Percentiles rank a stretch among this genome's conserved stretches.
phyloP scores from a whole-genome alignment of 768 basidiomycete species.

The Exidia glandulosa region DNA sequence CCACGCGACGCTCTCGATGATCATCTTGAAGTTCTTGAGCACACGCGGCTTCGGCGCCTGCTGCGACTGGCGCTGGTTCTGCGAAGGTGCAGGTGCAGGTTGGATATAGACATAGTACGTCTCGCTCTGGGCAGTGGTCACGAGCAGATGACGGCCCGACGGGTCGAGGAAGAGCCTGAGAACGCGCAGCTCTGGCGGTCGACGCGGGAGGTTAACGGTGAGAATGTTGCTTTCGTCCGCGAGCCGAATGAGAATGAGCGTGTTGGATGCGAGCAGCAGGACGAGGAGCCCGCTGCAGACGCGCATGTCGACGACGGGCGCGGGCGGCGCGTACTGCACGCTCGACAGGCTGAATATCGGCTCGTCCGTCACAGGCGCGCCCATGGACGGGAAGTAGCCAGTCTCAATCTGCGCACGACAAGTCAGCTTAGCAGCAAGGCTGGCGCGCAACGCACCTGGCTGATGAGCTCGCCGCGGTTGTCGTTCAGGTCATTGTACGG shows the following conservation, averaged over 20 bases:
- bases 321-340: conserved; percentile 83
- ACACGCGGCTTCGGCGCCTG: conserved; percentile 60
- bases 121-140: conserved; percentile 81
- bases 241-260: conserved; percentile 82
- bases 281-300: conserved; percentile 81
- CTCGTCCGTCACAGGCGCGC: conserved; percentile 27
- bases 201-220: conserved; percentile 52
- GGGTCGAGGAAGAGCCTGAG: conserved; percentile 86
- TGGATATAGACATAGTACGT: conserved; percentile 70
- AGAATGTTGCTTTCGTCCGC: conserved; percentile 77
- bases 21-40: conserved; percentile 71
- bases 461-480: conserved; percentile 21
- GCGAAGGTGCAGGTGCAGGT: neutral
- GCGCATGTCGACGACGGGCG: conserved; percentile 69
- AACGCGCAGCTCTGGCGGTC: conserved; percentile 64
- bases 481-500: conserved; percentile 43
- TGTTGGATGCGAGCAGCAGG: conserved; percentile 69
- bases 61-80: neutral
- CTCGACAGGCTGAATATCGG: conserved; percentile 73
- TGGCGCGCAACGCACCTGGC: conserved; percentile 12
- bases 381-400: conserved; percentile 19
- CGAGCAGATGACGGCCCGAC: conserved; percentile 79
- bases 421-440: neutral
- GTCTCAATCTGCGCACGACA: conserved; percentile 20
- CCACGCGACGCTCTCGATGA: conserved; percentile 90